Evolutionary conservation across 73 alveolate species (phyloP).

Genomic region (Paramecium primaurelia): DNA sequence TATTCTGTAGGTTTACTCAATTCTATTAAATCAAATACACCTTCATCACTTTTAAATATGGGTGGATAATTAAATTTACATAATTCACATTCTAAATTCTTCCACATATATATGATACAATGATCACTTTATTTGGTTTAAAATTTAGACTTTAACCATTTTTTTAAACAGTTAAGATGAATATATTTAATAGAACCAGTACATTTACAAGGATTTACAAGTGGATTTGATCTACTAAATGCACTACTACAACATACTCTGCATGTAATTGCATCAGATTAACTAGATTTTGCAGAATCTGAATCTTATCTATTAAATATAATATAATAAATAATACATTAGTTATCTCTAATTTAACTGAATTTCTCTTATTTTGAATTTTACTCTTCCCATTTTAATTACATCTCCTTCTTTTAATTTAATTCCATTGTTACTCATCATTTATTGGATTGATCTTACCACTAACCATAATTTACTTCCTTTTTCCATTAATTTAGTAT

Average conservation of each 20-base stretch:
- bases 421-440: not conserved
- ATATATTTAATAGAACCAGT: constrained; percentile 64
- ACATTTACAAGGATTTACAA: constrained; percentile 66
- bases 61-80: constrained; percentile 50
- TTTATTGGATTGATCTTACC: not conserved
- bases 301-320: constrained; percentile 6
- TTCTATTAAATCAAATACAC: constrained; percentile 27
- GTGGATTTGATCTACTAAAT: constrained; percentile 50
- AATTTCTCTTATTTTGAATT: constrained; percentile 37
- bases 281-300: constrained; percentile 34
- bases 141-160: constrained; percentile 60
- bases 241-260: constrained; percentile 63
- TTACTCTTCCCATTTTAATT: constrained; percentile 50
- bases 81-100: constrained; percentile 57
- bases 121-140: constrained; percentile 11
- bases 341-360: not conserved
- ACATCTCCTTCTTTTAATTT: constrained; percentile 53
- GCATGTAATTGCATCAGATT: constrained; percentile 38
- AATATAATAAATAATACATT: not conserved
- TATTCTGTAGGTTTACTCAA: constrained; percentile 42
- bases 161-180: constrained; percentile 66
- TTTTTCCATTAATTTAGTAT: constrained; percentile 41
- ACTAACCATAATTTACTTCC: constrained; percentile 41
- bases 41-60: constrained; percentile 49
- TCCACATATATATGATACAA: constrained; percentile 44